phyloP scores from a whole-genome alignment of 768 basidiomycete genomes.

The Russula ochroleuca region DNA sequence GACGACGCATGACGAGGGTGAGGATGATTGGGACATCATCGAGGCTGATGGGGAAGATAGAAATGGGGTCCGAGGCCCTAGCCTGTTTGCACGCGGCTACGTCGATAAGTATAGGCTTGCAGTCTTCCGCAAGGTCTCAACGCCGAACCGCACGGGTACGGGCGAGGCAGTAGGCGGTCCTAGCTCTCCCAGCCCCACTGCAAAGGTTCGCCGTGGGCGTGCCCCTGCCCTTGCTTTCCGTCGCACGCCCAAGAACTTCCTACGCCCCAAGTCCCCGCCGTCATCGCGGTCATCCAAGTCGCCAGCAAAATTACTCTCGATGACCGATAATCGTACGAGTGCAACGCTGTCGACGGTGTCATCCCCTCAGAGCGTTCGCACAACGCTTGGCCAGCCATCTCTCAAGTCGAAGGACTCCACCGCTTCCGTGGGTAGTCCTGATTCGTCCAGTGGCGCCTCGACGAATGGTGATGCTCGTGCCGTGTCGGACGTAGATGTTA shows the following conservation, averaged over 20 bases:
- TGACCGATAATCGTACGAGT: conserved; percentile 46
- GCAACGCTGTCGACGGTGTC: conserved; percentile 45
- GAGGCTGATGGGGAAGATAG: conserved; percentile 77
- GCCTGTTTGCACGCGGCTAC: conserved; percentile 85
- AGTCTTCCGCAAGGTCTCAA: conserved; percentile 81
- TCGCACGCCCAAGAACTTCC: conserved; percentile 66
- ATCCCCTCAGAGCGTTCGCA: conserved; percentile 50
- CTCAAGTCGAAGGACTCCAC: conserved; percentile 79
- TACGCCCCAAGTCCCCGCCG: conserved; percentile 66
- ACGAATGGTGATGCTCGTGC: conserved; percentile 45
- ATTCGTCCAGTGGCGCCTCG: conserved; percentile 69
- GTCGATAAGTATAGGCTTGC: conserved; percentile 83
- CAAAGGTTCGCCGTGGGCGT: conserved; percentile 64
- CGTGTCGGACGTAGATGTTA: conserved; percentile 21
- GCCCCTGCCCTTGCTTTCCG: conserved; percentile 66
- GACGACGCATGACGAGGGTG: conserved; percentile 54
- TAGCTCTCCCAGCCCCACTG: conserved; percentile 45
- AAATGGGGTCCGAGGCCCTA: conserved; percentile 74
- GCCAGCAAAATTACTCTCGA: conserved; percentile 37
- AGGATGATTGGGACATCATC: conserved; percentile 91
- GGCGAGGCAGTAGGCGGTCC: conserved; percentile 39
- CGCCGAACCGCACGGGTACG: conserved; percentile 53
- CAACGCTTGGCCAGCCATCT: conserved; percentile 53
- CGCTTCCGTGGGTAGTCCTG: conserved; percentile 64
- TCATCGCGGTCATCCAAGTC: conserved; percentile 37